phyloP scores from a whole-genome alignment of 106 monocot genomes.

The Apostasia ramifera region DNA sequence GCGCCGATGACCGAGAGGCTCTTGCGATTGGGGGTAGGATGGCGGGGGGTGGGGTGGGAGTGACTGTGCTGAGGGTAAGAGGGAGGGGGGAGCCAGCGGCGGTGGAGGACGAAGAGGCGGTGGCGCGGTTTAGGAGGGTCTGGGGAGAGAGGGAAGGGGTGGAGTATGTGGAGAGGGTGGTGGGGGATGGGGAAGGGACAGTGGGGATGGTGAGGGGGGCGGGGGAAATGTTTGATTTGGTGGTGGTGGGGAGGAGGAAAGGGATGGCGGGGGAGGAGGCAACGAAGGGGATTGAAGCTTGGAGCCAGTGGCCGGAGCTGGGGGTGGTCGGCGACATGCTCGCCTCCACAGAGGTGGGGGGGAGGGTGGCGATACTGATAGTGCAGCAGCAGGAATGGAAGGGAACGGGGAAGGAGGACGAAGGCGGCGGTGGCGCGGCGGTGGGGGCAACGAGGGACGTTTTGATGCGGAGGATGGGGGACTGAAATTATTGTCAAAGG shows the following conservation, averaged over 20 bases:
- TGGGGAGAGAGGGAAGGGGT: neutral
- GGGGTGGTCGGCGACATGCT: constrained; percentile 43
- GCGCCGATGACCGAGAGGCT: constrained; percentile 29
- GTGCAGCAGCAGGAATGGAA: constrained; percentile 42
- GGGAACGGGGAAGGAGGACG: too few species aligned
- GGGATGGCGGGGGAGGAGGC: constrained; percentile 5
- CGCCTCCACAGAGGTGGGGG: constrained; percentile 16
- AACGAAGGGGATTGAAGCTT: constrained; percentile 29
- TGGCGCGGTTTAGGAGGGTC: neutral
- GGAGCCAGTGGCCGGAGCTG: constrained; percentile 52
- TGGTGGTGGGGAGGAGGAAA: constrained; percentile 29
- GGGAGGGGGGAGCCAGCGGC: constrained; percentile 7
- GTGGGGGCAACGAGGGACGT: too few species aligned
- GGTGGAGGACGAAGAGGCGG: constrained; percentile 10
- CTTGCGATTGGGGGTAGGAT: constrained; percentile 15
- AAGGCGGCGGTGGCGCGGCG: too few species aligned
- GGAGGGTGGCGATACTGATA: constrained; percentile 33
- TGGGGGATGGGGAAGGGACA: constrained; percentile 24
- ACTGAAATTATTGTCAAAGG: too few species aligned
- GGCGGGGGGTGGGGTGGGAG: neutral
- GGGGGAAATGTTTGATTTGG: constrained; percentile 21
- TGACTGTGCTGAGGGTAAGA: constrained; percentile 15
- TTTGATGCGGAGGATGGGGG: too few species aligned
- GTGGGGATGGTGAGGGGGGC: constrained; percentile 9
- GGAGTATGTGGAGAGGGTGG: constrained; percentile 15